These are phyloP conservation scores for Tetradesmus lagerheimii DNA, from an alignment of 139 green algal genomes.

Conservation along the genomic window DNA sequence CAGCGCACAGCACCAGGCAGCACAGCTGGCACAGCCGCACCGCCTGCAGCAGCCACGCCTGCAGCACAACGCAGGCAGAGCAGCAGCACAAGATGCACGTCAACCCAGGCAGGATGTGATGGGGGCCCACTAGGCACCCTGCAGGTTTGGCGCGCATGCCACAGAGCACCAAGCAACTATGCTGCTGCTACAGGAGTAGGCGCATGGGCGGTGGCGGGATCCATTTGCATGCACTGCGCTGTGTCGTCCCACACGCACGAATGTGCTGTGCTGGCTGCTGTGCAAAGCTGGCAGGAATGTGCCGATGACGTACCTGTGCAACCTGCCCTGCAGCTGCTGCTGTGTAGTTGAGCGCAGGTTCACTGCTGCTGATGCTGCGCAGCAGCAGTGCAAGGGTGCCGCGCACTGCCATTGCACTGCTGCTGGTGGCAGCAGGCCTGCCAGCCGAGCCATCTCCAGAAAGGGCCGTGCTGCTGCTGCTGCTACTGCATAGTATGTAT, in stretches of 20 bases:
- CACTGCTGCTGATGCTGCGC: background rate
- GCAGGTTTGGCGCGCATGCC: too few species aligned
- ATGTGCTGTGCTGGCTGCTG: background rate
- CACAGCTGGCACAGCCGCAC: conserved; percentile 53
- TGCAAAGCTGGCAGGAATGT: background rate
- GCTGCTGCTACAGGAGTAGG: too few species aligned
- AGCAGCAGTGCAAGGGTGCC: conserved; percentile 6
- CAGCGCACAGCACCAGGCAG: conserved; percentile 34
- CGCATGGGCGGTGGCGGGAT: too few species aligned
- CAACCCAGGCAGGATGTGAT: background rate
- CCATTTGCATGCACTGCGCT: too few species aligned
- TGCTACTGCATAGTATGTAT: background rate
- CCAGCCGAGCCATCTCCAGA: background rate
- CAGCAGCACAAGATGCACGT: background rate
- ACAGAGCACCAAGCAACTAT: too few species aligned
- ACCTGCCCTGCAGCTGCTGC: background rate
- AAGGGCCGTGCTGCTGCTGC: background rate
- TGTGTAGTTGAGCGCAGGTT: background rate
- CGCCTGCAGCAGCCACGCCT: conserved; percentile 44
- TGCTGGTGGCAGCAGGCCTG: conserved; percentile 12
- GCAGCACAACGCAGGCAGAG: background rate
- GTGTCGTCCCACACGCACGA: too few species aligned
- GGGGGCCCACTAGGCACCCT: too few species aligned
- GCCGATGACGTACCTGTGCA: conserved; percentile 31
- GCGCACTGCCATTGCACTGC: conserved; percentile 1